These are phyloP conservation scores for Schrenkiella parvula DNA, from an alignment of 345 rosid genomes.

Conservation along the genomic window DNA sequence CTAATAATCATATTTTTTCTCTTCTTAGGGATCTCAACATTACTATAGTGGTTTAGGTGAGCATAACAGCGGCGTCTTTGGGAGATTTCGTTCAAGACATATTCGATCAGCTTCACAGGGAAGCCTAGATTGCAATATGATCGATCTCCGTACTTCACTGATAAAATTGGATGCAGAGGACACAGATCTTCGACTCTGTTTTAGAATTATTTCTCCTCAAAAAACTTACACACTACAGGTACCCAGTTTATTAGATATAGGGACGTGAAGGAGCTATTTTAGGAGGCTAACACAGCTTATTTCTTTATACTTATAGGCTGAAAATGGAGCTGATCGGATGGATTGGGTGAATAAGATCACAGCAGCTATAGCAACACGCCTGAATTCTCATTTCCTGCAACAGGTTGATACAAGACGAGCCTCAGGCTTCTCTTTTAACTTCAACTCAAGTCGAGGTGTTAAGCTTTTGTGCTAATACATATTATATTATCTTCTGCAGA, in stretches of 20 bases:
- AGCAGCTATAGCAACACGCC: constrained; percentile 63
- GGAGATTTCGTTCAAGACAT: constrained; percentile 74
- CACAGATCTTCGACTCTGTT: constrained; percentile 74
- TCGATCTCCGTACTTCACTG: constrained; percentile 69
- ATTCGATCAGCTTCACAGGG: constrained; percentile 53
- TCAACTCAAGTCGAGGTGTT: background rate
- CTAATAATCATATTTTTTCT: background rate
- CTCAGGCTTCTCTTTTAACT: background rate
- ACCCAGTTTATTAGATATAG: constrained; percentile 6
- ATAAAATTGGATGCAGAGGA: constrained; percentile 80
- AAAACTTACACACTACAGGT: constrained; percentile 85
- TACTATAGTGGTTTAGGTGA: constrained; percentile 58
- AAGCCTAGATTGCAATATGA: constrained; percentile 43
- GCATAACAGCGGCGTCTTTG: constrained; percentile 55
- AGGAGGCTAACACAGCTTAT: background rate
- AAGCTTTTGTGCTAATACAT: constrained; percentile 11
- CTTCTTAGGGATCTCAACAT: constrained; percentile 54
- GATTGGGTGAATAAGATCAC: constrained; percentile 84
- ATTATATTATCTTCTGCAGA: constrained; percentile 39
- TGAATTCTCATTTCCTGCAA: constrained; percentile 60
- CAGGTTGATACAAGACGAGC: constrained; percentile 46
- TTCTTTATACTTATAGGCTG: constrained; percentile 52
- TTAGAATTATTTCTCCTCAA: constrained; percentile 74
- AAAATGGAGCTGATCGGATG: constrained; percentile 76
- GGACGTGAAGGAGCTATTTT: background rate